Evolutionary conservation across 306 rosid species (phyloP).

Genomic region (Inga oerstediana): DNA sequence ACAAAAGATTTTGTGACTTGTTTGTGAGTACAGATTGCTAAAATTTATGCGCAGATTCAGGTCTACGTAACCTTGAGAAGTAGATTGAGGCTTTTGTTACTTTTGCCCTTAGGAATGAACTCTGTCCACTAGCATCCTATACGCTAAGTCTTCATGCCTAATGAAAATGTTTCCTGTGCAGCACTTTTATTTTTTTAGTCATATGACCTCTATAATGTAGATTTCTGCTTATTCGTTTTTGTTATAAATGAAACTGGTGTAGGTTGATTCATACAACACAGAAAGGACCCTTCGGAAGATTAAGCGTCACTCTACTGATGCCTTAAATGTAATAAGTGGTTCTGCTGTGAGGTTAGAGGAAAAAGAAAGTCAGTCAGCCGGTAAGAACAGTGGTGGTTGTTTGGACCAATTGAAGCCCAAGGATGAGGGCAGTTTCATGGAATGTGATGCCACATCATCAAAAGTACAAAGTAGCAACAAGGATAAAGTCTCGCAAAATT

Average conservation of each 20-base stretch:
- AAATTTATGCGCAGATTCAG: neutral
- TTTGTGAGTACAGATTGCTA: neutral
- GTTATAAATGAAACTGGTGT: slow-evolving; percentile 23
- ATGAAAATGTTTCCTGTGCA: neutral
- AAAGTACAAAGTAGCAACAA: slow-evolving; percentile 33
- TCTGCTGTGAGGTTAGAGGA: neutral
- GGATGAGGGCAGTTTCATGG: neutral
- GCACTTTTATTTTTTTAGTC: neutral
- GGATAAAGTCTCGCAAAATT: slow-evolving; percentile 51
- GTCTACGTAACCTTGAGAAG: neutral
- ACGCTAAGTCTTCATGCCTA: neutral
- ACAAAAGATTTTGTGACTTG: neutral
- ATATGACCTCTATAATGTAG: neutral
- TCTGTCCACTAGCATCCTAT: neutral
- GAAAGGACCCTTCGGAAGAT: neutral
- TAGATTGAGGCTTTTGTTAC: neutral
- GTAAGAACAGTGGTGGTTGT: neutral
- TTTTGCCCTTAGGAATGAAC: neutral
- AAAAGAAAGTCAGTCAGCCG: neutral
- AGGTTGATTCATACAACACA: slow-evolving; percentile 57
- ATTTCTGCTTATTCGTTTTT: neutral
- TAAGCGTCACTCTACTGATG: neutral
- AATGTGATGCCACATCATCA: neutral
- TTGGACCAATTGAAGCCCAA: neutral
- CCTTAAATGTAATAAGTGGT: neutral